Evolutionary conservation across 225 moss, liverwort and hornwort genomes (phyloP).

Genomic region (Straminergon stramineum): DNA sequence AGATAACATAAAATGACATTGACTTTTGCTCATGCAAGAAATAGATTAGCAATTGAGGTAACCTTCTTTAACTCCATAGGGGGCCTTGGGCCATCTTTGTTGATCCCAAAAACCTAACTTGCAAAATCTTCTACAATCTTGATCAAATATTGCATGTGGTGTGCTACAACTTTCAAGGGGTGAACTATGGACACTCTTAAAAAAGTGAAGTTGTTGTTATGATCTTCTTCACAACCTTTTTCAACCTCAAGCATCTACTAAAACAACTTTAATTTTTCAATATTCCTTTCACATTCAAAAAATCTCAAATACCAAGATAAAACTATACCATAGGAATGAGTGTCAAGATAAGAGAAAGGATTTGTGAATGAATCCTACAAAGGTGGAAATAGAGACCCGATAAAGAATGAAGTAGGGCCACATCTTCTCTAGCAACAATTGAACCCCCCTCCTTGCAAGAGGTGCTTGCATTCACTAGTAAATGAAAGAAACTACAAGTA

Average conservation of each 20-base stretch:
- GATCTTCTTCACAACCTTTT: too few species aligned
- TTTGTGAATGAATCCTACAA: not conserved
- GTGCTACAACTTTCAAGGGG: fast-evolving
- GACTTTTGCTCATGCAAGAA: not conserved
- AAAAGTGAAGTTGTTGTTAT: too few species aligned
- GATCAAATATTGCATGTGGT: not conserved
- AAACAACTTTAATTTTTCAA: not conserved
- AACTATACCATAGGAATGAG: too few species aligned
- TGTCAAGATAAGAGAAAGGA: not conserved
- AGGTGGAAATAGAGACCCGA: not conserved
- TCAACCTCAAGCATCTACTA: not conserved
- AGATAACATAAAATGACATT: not conserved
- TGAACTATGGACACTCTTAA: too few species aligned
- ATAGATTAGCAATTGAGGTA: not conserved
- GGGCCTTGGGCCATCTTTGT: fast-evolving
- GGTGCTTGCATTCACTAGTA: not conserved
- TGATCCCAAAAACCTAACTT: not conserved
- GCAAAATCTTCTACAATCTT: not conserved
- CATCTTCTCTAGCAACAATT: not conserved
- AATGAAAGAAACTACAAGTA: not conserved
- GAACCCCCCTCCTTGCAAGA: fast-evolving
- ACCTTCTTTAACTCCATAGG: not conserved
- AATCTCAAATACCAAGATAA: not conserved
- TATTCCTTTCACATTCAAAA: not conserved
- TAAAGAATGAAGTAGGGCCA: not conserved